Conservation (phyloP, 2,329 filamentous ascomycete species). For the Alternaria viburni region DNA sequence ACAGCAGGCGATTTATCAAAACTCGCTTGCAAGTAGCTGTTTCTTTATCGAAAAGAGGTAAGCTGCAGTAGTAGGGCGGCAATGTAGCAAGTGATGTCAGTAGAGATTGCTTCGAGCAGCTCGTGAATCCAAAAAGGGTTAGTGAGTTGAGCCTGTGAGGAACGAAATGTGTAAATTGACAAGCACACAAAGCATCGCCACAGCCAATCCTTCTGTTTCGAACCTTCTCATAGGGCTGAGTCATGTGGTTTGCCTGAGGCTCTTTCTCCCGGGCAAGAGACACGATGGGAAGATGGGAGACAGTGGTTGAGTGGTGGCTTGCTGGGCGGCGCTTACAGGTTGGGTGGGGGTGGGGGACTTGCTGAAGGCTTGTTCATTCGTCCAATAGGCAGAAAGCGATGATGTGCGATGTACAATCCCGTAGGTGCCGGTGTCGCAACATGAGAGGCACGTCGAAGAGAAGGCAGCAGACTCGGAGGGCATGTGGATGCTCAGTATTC, state of each 20-base stretch:
- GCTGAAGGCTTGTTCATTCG: slow-evolving; percentile 11
- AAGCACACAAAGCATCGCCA: not conserved
- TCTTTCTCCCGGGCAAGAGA: not conserved
- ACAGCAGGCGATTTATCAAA: slow-evolving; percentile 2
- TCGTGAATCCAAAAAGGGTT: not conserved
- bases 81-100: slow-evolving; percentile 1
- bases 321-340: slow-evolving; percentile 25
- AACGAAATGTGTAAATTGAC: not conserved
- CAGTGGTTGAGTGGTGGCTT: slow-evolving; percentile 9
- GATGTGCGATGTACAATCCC: not conserved
- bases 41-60: not conserved
- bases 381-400: not conserved
- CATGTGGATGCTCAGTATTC: slow-evolving; percentile 4
- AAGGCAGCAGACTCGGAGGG: not conserved
- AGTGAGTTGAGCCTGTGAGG: not conserved
- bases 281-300: slow-evolving; percentile 16
- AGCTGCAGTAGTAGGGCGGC: slow-evolving; percentile 14
- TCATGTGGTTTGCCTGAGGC: not conserved
- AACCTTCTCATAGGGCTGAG: slow-evolving; percentile 5
- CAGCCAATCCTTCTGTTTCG: slow-evolving; percentile 2
- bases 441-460: not conserved
- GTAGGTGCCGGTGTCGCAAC: not conserved
- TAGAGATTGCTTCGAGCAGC: not conserved
- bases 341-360: not conserved
- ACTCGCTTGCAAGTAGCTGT: not conserved